These are phyloP conservation scores for Musa acuminata DNA, from an alignment of 176 grass and related monocot genomes.

Conservation along the genomic window DNA sequence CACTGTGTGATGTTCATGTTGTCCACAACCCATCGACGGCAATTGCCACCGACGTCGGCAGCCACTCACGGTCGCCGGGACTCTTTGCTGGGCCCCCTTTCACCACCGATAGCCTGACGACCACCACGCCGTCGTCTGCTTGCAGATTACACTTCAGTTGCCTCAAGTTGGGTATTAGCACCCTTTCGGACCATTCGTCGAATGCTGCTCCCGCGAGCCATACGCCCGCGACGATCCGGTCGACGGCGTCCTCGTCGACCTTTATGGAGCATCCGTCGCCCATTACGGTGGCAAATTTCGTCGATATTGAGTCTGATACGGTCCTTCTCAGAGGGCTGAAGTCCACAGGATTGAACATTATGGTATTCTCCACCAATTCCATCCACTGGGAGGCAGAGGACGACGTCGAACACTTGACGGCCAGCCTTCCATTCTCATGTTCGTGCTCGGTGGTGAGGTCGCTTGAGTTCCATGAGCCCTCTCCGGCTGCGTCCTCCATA, in stretches of 20 bases:
- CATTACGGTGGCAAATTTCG: slow-evolving; percentile 25
- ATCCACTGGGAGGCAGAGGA: slow-evolving; percentile 21
- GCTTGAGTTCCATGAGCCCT: slow-evolving; percentile 52
- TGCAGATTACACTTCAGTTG: neutral
- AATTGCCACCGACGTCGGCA: neutral
- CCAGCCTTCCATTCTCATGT: slow-evolving; percentile 28
- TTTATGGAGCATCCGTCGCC: slow-evolving; percentile 17
- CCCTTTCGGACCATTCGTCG: slow-evolving; percentile 21
- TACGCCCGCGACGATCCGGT: slow-evolving; percentile 27
- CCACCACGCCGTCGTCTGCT: neutral
- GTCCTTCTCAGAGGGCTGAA: slow-evolving; percentile 33
- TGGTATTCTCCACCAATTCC: slow-evolving; percentile 25
- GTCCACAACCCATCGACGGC: neutral
- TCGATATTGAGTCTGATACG: slow-evolving; percentile 34
- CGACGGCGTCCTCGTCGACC: slow-evolving; percentile 28
- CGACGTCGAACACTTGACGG: slow-evolving; percentile 6
- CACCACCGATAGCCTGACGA: neutral
- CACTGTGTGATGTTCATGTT: too few relatives aligned
- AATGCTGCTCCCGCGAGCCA: slow-evolving; percentile 19
- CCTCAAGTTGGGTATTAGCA: neutral
- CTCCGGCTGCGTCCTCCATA: slow-evolving; percentile 34
- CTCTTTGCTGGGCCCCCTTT: neutral
- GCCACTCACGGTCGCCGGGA: neutral
- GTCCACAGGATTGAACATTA: slow-evolving; percentile 53
- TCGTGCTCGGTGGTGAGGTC: slow-evolving; percentile 71